Evolutionary conservation across 371 early-diverging fungal species (phyloP).

Genomic region (Mucor piriformis): DNA sequence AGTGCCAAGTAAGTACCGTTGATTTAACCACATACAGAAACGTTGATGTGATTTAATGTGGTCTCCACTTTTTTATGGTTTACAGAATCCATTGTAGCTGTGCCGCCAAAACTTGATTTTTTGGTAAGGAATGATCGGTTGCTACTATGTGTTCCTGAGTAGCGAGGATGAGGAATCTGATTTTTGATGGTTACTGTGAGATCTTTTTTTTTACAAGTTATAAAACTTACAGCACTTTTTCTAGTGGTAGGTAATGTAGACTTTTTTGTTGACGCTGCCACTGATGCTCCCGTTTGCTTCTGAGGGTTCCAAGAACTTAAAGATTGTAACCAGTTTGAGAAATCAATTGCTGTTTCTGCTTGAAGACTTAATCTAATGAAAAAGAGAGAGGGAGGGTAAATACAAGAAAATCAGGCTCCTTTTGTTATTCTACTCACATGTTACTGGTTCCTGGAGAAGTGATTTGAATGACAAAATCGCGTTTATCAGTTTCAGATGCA

Average conservation of each 20-base stretch:
- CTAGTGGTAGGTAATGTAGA: not conserved
- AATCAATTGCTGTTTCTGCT: conserved; percentile 35
- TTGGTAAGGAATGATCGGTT: conserved; percentile 13
- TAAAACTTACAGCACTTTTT: conserved; percentile 15
- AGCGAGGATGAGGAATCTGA: conserved; percentile 6
- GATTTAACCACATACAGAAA: not conserved
- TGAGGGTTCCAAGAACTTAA: conserved; percentile 26
- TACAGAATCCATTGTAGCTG: not conserved
- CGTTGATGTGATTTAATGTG: not conserved
- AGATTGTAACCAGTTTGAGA: conserved; percentile 32
- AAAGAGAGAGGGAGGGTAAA: not conserved
- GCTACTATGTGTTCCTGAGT: conserved; percentile 1
- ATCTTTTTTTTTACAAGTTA: not conserved
- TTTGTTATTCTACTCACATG: conserved; percentile 4
- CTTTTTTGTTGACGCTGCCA: not conserved
- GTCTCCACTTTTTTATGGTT: not conserved
- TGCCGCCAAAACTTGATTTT: conserved; percentile 7
- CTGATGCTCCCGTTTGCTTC: not conserved
- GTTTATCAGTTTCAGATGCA: conserved; percentile 30
- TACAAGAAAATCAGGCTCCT: too few relatives aligned
- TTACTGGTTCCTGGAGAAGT: conserved; percentile 3
- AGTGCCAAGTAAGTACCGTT: too few relatives aligned
- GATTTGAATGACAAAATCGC: conserved; percentile 33
- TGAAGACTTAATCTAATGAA: conserved; percentile 25
- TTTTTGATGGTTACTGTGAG: not conserved